These are phyloP conservation scores for Lactifluus subvellereus DNA, from an alignment of 768 basidiomycete species.

Conservation along the genomic window DNA sequence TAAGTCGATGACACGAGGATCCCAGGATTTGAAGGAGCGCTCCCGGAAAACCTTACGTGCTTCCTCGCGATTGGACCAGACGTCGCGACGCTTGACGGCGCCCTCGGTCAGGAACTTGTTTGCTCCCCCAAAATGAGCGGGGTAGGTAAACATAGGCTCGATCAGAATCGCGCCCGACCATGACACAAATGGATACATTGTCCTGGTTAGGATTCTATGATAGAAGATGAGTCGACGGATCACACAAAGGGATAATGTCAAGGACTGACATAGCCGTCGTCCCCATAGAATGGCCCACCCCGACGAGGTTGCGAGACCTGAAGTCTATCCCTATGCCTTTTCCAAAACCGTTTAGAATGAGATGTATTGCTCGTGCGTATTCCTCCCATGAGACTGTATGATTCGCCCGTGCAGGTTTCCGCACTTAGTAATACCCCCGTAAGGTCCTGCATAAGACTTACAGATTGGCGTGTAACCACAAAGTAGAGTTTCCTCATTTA, in stretches of 20 bases:
- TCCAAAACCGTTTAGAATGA: conserved; percentile 44
- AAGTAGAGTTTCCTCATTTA: conserved; percentile 42
- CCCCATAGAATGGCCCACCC: conserved; percentile 54
- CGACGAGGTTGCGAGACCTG: conserved; percentile 41
- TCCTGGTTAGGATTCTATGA: conserved; percentile 38
- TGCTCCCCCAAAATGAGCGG: neutral
- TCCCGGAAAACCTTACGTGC: conserved; percentile 39
- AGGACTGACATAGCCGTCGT: conserved; percentile 40
- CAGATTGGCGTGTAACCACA: conserved; percentile 40
- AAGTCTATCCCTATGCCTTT: conserved; percentile 48
- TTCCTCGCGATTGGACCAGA: conserved; percentile 47
- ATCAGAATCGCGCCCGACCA: conserved; percentile 40
- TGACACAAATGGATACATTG: conserved; percentile 36
- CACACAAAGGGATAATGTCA: neutral
- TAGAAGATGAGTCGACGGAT: neutral
- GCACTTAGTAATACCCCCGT: neutral
- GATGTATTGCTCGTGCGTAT: conserved; percentile 43
- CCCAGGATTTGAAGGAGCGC: conserved; percentile 44
- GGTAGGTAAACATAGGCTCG: conserved; percentile 41
- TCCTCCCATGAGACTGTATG: conserved; percentile 48
- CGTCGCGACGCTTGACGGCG: conserved; percentile 40
- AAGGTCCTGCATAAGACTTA: conserved; percentile 27
- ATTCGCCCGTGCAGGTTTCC: neutral
- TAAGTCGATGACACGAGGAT: conserved; percentile 40
- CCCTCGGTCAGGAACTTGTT: conserved; percentile 29